Evolutionary conservation across 805 yeast species (phyloP).

Genomic region (Cyberlindnera bimundalis): DNA sequence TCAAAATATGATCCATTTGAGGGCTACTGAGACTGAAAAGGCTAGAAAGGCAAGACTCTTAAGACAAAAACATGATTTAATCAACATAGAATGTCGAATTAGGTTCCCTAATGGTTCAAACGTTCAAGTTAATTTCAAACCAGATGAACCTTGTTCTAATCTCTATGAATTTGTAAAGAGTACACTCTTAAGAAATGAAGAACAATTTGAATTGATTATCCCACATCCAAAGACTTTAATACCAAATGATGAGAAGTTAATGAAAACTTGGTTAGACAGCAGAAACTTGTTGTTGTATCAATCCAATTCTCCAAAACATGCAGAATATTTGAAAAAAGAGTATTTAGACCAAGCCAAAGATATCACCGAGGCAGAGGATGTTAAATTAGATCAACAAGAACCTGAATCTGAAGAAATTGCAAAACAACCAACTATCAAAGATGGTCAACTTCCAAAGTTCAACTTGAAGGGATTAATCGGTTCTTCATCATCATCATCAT

Average conservation of each 20-base stretch:
- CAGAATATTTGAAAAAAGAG: slow-evolving; percentile 30
- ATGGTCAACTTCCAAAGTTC: slow-evolving; percentile 21
- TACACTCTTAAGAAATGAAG: slow-evolving; percentile 26
- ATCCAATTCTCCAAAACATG: slow-evolving; percentile 15
- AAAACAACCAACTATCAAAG: slow-evolving; percentile 13
- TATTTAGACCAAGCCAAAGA: slow-evolving; percentile 31
- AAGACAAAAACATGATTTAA: slow-evolving; percentile 24
- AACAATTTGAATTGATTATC: slow-evolving; percentile 38
- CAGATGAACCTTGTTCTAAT: slow-evolving; percentile 36
- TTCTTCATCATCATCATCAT: too few species aligned
- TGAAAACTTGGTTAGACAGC: slow-evolving; percentile 40
- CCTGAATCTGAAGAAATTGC: slow-evolving; percentile 6
- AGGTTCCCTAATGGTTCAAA: slow-evolving; percentile 55
- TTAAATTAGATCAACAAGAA: slow-evolving; percentile 17
- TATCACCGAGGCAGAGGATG: slow-evolving; percentile 30
- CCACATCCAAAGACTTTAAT: slow-evolving; percentile 45
- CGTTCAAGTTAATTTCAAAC: slow-evolving; percentile 47
- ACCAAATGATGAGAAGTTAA: slow-evolving; percentile 27
- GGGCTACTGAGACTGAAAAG: slow-evolving; percentile 39
- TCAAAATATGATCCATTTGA: slow-evolving; percentile 44
- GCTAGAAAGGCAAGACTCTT: slow-evolving; percentile 35
- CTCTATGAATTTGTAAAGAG: slow-evolving; percentile 31
- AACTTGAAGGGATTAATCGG: not conserved
- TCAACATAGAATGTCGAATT: slow-evolving; percentile 41
- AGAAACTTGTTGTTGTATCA: slow-evolving; percentile 42